Percentiles rank a stretch among this genome's conserved stretches.
phyloP scores from a whole-genome alignment of 257 asterid genomes.

The Eustoma russellianum region DNA sequence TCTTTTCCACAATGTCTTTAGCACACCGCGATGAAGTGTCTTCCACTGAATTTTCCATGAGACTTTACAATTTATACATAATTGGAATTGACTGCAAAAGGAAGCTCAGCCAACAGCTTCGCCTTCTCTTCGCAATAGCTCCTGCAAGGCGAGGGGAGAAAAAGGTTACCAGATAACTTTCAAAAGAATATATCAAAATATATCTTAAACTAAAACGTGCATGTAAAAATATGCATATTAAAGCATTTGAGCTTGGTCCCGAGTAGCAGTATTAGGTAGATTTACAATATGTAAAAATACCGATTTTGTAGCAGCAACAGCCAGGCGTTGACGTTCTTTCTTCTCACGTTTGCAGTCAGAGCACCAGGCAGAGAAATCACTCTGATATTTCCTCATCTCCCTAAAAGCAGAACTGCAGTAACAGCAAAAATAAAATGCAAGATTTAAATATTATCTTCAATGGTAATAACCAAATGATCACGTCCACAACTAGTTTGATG shows the following conservation, averaged over 20 bases:
- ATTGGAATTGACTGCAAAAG: neutral
- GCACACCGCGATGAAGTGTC: no score
- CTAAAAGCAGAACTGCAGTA: constrained; percentile 71
- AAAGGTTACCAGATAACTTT: neutral
- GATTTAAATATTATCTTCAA: neutral
- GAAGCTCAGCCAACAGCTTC: constrained; percentile 42
- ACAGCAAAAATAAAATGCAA: neutral
- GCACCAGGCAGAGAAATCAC: constrained; percentile 86
- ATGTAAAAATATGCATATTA: no score
- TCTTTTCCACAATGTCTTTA: no score
- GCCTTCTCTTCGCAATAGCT: constrained; percentile 67
- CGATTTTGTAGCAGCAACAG: constrained; percentile 60
- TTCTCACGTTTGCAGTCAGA: constrained; percentile 78
- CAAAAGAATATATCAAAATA: no score
- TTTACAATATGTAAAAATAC: constrained; percentile 20
- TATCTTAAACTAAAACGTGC: no score
- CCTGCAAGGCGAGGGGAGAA: no score
- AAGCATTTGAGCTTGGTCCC: no score
- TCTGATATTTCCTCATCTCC: constrained; percentile 82
- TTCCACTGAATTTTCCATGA: no score
- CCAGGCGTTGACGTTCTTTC: constrained; percentile 59
- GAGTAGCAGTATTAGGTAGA: no score
- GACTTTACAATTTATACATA: no score
- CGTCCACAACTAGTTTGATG: neutral
- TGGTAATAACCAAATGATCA: neutral